A percentile compares a stretch with the other conserved stretches of the same genome.
These are phyloP conservation scores for Piper longum DNA, from an alignment of 164 flowering plant species.

Conservation along the genomic window DNA sequence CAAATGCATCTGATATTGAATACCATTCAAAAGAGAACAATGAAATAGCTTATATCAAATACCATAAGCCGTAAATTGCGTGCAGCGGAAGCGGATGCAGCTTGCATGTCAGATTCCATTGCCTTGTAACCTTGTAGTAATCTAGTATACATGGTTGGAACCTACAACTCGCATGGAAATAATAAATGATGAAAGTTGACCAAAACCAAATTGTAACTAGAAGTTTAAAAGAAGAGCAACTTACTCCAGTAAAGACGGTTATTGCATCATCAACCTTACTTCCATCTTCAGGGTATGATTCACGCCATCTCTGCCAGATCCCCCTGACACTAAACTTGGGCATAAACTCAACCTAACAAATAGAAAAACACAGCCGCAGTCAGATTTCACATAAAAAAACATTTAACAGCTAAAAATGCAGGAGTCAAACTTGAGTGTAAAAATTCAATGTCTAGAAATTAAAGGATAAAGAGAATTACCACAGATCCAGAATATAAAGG, in stretches of 20 bases:
- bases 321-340: constrained; percentile 97
- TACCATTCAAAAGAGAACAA: not conserved
- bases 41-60: constrained; percentile 4
- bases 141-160: constrained; percentile 93
- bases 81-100: constrained; percentile 69
- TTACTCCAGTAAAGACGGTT: constrained; percentile 95
- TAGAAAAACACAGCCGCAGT: not conserved
- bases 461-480: constrained; percentile 26
- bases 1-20: not conserved
- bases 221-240: constrained; percentile 10
- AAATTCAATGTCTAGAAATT: constrained; percentile 1
- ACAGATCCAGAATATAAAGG: constrained; percentile 87
- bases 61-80: constrained; percentile 92
- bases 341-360: constrained; percentile 88
- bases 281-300: constrained; percentile 70
- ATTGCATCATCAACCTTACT: constrained; percentile 45
- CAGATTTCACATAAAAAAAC: not conserved
- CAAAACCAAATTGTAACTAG: not conserved
- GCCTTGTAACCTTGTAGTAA: constrained; percentile 88
- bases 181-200: not conserved
- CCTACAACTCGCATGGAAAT: constrained; percentile 27
- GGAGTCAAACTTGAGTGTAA: not conserved
- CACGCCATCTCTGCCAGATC: constrained; percentile 97
- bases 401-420: too few species aligned
- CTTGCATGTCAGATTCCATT: constrained; percentile 64